Conservation (phyloP, 176 grass and related monocot genomes). For the Ensete glaucum region DNA sequence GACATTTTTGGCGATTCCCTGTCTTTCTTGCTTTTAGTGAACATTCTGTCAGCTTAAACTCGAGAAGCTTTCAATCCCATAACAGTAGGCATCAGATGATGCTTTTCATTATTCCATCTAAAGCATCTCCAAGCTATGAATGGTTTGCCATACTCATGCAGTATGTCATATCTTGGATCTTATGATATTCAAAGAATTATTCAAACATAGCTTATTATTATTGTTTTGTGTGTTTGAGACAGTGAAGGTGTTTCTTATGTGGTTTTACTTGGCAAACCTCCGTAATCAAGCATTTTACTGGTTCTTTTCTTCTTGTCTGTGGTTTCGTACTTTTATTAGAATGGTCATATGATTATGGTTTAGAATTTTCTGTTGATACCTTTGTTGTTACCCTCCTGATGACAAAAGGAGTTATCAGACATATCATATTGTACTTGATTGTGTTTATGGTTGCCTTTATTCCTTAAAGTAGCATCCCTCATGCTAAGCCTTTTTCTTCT, state of each 20-base stretch:
- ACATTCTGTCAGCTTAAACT: not conserved
- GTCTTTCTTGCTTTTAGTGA: too few species aligned
- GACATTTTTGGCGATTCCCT: not conserved
- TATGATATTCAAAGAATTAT: too few species aligned
- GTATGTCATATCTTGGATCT: too few species aligned
- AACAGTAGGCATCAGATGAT: not conserved
- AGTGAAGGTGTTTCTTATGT: too few species aligned
- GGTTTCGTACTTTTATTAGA: not conserved
- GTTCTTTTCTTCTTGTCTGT: not conserved
- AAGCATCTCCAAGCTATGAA: too few species aligned
- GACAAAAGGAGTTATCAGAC: not conserved
- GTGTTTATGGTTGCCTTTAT: conserved; percentile 2
- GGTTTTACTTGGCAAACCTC: too few species aligned
- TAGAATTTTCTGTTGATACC: not conserved
- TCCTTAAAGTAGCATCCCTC: not conserved
- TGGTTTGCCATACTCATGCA: too few species aligned
- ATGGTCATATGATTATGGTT: not conserved
- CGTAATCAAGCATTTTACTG: too few species aligned
- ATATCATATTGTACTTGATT: not conserved
- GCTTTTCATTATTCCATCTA: too few species aligned
- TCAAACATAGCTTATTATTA: too few species aligned
- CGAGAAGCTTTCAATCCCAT: not conserved
- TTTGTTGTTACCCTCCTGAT: not conserved
- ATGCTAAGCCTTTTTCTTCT: not conserved
- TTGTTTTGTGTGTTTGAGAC: too few species aligned